Evolutionary conservation across 345 rosid species (phyloP).

Genomic region (Trapa bicornis): DNA sequence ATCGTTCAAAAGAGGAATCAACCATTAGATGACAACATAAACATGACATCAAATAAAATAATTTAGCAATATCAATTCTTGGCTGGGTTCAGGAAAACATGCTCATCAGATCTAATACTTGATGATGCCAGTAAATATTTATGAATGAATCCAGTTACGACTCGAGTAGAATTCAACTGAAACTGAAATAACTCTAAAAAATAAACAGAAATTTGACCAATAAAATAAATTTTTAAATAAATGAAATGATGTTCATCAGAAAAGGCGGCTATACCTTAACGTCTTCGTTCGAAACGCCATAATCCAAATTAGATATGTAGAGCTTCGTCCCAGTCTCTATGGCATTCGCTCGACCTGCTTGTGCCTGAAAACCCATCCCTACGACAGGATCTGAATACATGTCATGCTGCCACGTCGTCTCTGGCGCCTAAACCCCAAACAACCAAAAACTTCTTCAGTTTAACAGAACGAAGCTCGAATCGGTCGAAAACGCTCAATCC

Average conservation of each 20-base stretch:
- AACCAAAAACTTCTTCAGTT: conserved; percentile 9
- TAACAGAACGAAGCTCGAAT: background rate
- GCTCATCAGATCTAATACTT: no score
- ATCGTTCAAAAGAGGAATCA: background rate
- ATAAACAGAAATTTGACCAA: background rate
- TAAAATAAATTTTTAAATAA: no score
- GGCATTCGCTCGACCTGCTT: conserved; percentile 40
- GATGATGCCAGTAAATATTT: no score
- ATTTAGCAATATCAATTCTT: background rate
- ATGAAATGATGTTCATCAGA: background rate
- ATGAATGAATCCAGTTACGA: no score
- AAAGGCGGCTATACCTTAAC: conserved; percentile 38
- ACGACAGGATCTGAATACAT: conserved; percentile 44
- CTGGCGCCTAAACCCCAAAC: conserved; percentile 61
- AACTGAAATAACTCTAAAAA: no score
- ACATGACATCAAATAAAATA: background rate
- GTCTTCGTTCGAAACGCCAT: conserved; percentile 92
- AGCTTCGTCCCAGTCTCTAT: conserved; percentile 96
- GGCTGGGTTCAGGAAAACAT: no score
- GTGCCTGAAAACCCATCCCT: conserved; percentile 17
- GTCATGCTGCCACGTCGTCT: conserved; percentile 80
- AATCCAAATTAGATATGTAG: conserved; percentile 76
- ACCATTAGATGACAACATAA: background rate
- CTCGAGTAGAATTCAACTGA: no score
- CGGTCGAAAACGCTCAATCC: background rate